phyloP scores from a whole-genome alignment of 2,329 filamentous ascomycete species.

The Colletotrichum orchidophilum region DNA sequence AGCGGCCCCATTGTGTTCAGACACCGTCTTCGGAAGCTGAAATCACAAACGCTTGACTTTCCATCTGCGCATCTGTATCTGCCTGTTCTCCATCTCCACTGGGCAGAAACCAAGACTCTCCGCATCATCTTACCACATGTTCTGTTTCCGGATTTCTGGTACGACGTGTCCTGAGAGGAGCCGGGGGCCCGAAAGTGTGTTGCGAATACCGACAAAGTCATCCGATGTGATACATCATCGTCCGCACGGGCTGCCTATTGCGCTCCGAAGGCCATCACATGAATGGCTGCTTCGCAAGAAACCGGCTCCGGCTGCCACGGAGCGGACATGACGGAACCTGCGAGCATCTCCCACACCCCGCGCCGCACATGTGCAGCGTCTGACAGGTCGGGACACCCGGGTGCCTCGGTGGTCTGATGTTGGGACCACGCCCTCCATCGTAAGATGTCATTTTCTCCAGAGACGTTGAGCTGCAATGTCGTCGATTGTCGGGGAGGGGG shows the following conservation, averaged over 20 bases:
- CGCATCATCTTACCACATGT: neutral
- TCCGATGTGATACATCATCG: conserved; percentile 22
- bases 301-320: neutral
- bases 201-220: neutral
- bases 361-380: neutral
- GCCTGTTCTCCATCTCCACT: too few relatives aligned
- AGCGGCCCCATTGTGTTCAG: neutral
- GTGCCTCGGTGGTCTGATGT: neutral
- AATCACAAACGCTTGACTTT: neutral
- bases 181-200: too few relatives aligned
- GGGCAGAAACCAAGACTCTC: neutral
- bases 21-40: neutral
- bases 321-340: neutral
- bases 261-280: neutral
- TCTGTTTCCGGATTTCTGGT: neutral
- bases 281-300: neutral
- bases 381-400: neutral
- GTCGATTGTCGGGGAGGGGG: neutral
- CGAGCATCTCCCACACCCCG: neutral
- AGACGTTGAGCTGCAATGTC: neutral
- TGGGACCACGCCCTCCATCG: neutral
- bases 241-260: neutral
- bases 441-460: neutral
- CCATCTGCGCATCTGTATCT: neutral
- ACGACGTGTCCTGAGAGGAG: neutral